Base-by-base conservation (phyloP, 2,329 filamentous ascomycete genomes). In the Coccinonectria pachysandricola region DNA sequence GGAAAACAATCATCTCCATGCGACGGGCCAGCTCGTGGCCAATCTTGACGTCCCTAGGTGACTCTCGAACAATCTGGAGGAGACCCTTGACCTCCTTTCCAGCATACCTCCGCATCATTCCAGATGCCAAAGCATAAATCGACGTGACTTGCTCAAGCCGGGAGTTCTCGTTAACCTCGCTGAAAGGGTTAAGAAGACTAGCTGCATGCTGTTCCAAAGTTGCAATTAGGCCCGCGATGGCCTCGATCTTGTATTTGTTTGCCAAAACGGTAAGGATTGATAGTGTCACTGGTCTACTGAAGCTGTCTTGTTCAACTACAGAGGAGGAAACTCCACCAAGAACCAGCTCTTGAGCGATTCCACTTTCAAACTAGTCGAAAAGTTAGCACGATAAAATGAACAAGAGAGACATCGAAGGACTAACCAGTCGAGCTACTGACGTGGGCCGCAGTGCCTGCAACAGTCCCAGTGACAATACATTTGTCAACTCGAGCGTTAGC, bases 191-290 rank as follows among this genome's bases (percentile, higher is more conserved):
- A 7, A 55, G 12, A 7, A 49, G 31, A 11, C 10, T 27, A 3
- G 34, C 24, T 6, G 50, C 29, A 8, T 38, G 39, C 12, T 45
- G 30, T 27, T 54, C 48, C 2, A 57, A 24, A 7, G 35, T 28
- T 4, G 35, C 10, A 19, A 55, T 39, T 4, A 57, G 32, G 5
- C 34, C 31, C 6, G 35, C 36, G 6, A 46, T 25, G 6, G 37
- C 48, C 35, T 59, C 59, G 11, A 57, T 45, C 17, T 53, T 53
- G 40, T 58, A 54, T 34, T 64, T 67, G 40, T 67, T 66, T 24
- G 59, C 52, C 15, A 66, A 38, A 4, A 59, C 49, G 3, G 56
- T 52, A 8, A 64, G 43, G 8, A 65, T 56, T 0, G 52, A 53
- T 15, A 50, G 41, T 9, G 43, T 42, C 27, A 48, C 52, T 32